A percentile compares a stretch with the other conserved stretches of the same genome.
Conservation (phyloP, 768 basidiomycete genomes). For the Kwoniella europaea region DNA sequence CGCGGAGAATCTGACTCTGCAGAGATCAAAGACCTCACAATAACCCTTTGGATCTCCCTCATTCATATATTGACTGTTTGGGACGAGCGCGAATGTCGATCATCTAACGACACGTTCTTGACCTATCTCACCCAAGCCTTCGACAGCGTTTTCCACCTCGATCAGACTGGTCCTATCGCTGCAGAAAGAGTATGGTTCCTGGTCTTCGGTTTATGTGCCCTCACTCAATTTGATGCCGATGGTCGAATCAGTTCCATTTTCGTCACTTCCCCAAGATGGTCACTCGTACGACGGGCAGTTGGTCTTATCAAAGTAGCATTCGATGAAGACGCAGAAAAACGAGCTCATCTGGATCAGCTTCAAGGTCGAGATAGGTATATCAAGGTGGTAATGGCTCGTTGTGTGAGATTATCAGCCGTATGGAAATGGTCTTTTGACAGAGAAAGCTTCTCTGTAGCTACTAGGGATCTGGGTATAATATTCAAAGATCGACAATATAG, state of each 20-base stretch:
- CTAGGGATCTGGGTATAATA: slow-evolving; percentile 68
- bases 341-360: slow-evolving; percentile 60
- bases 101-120: slow-evolving; percentile 59
- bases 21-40: slow-evolving; percentile 61
- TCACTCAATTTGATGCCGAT: slow-evolving; percentile 76
- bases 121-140: slow-evolving; percentile 32
- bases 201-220: slow-evolving; percentile 70
- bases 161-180: slow-evolving; percentile 51
- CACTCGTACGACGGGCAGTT: slow-evolving; percentile 66
- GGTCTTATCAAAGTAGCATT: slow-evolving; percentile 65
- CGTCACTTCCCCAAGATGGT: slow-evolving; percentile 64
- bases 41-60: slow-evolving; percentile 77
- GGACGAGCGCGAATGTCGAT: slow-evolving; percentile 58
- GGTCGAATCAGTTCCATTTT: slow-evolving; percentile 65
- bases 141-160: slow-evolving; percentile 30
- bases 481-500: slow-evolving; percentile 78
- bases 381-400: slow-evolving; percentile 70
- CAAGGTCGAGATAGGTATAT: slow-evolving; percentile 73
- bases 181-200: slow-evolving; percentile 74
- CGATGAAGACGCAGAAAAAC: slow-evolving; percentile 60
- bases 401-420: slow-evolving; percentile 71
- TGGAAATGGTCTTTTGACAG: slow-evolving; percentile 77
- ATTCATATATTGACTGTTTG: slow-evolving; percentile 64
- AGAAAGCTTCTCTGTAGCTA: slow-evolving; percentile 65
- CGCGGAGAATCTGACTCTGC: slow-evolving; percentile 58